These are phyloP conservation scores for Tilletia horrida DNA, from an alignment of 1,284 basidiomycete genomes.

Conservation along the genomic window DNA sequence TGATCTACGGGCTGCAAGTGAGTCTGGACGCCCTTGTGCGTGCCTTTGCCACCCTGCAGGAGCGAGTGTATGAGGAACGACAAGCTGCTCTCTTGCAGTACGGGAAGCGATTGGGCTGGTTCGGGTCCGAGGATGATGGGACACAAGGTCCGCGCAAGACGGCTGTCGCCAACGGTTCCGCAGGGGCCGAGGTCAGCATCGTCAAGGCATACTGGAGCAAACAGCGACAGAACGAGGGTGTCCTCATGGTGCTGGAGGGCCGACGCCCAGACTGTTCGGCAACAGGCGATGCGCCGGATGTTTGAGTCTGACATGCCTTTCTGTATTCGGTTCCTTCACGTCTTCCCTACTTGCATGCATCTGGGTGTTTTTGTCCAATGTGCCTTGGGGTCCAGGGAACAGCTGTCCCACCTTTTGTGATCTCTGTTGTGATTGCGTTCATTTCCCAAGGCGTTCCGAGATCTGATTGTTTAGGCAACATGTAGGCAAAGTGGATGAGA, in stretches of 20 bases:
- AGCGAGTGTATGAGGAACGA: constrained; percentile 3
- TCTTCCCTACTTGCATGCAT: no score
- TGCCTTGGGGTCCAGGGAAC: no score
- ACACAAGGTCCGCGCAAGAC: neutral
- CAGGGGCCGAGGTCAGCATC: neutral
- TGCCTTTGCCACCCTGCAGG: constrained; percentile 51
- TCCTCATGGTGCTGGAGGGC: neutral
- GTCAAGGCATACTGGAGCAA: constrained; percentile 13
- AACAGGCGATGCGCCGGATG: no score
- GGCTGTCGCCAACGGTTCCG: neutral
- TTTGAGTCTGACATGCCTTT: no score
- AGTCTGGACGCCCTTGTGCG: constrained; percentile 53
- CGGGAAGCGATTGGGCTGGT: neutral
- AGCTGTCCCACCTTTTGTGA: no score
- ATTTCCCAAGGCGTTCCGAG: no score
- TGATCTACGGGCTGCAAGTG: constrained; percentile 53
- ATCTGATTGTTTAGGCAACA: no score
- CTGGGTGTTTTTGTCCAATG: no score
- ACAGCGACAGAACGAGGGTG: neutral
- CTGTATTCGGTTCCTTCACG: no score
- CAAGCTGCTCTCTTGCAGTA: neutral
- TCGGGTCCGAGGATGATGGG: neutral
- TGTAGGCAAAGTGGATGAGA: no score
- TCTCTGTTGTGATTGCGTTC: no score
- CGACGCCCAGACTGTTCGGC: neutral